Base-by-base conservation (phyloP, 495 filamentous ascomycete species). In the Aspergillus olivimuriae region DNA sequence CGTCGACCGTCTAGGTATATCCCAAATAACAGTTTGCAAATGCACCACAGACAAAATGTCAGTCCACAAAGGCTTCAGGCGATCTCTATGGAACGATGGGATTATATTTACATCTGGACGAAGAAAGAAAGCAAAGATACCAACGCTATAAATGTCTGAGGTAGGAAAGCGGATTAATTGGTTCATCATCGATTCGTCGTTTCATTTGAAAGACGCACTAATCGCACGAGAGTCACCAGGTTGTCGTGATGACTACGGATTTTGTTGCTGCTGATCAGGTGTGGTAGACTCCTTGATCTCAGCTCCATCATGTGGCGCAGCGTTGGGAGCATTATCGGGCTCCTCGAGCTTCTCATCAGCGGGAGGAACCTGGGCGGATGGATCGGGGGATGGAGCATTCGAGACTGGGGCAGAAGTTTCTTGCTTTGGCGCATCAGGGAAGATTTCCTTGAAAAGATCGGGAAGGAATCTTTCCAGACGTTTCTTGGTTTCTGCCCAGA, bases 381-480 rank as follows among this genome's bases (percentile, higher is more conserved):
- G 37, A 16, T 19, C 36, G 15, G 61, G 57, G 5, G 64, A 61
- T 11, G 54, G 15, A 32, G 53, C 20, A 8, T 35, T 44, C 23
- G 62, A 55, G 10, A 33, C 39, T 14, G 57, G 47, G 5, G 39
- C 47, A 14, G 59, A 47, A n/a, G 52, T 61, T 26, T 56, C 60
- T 2, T n/a, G n/a, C n/a, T 63, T 51, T 18, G 47, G 38, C 3
- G 46, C 28, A 20, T 67, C 58, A 2, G 73, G 73, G 54, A 77
- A 77, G 41, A 76, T 62, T 50, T 75, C 72, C 9, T 47, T 45
- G 41, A 76, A 73, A 43, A 99, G 63, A 47, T 84, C 78, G 0
- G 94, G 92, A 44, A 97, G 61, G 70, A 97, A 97, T 19, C 92
- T 71, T 34, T 95, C 88, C 31, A 99, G 76, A 38, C 90, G 73